Evolutionary conservation across 1,284 basidiomycete genomes (phyloP).

Genomic region (Mrakiaceae sp.): DNA sequence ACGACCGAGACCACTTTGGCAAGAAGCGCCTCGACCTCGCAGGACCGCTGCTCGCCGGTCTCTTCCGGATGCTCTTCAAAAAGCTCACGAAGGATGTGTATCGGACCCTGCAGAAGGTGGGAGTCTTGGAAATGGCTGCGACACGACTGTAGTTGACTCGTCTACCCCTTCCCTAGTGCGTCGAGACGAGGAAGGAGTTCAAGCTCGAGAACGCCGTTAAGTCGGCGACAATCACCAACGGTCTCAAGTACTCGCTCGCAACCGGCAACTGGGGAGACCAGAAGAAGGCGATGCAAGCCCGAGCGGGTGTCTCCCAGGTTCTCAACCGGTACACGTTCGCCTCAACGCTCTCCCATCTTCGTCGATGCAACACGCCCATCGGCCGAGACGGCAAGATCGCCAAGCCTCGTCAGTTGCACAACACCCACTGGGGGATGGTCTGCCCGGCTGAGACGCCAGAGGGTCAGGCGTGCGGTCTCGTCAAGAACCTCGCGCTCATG

Average conservation of each 20-base stretch:
- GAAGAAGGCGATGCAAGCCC: constrained; percentile 94
- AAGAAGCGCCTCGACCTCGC: constrained; percentile 96
- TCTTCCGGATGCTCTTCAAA: constrained; percentile 96
- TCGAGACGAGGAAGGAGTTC: constrained; percentile 94
- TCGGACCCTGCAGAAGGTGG: constrained; percentile 87
- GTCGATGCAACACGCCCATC: constrained; percentile 95
- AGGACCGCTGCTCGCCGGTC: constrained; percentile 83
- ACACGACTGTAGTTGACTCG: background rate
- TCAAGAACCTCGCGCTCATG: constrained; percentile 98
- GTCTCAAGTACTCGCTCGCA: constrained; percentile 93
- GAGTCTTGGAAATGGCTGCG: background rate
- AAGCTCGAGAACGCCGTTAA: constrained; percentile 86
- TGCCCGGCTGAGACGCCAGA: constrained; percentile 98
- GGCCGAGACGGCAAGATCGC: constrained; percentile 99
- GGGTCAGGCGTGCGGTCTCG: constrained; percentile 97
- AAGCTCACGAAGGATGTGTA: constrained; percentile 96
- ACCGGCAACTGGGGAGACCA: constrained; percentile 99
- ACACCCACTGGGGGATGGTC: constrained; percentile 99
- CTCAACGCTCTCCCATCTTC: constrained; percentile 93
- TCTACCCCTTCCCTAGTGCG: constrained; percentile 50
- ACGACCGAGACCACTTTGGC: constrained; percentile 98
- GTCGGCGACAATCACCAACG: constrained; percentile 93
- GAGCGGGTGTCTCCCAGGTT: constrained; percentile 97
- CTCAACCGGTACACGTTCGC: constrained; percentile 98
- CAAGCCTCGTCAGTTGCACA: constrained; percentile 97